Evolutionary conservation across 75 land plant genomes (phyloP), one percentile per base, ranked within the genome.

Genomic region (Picea glauca): DNA sequence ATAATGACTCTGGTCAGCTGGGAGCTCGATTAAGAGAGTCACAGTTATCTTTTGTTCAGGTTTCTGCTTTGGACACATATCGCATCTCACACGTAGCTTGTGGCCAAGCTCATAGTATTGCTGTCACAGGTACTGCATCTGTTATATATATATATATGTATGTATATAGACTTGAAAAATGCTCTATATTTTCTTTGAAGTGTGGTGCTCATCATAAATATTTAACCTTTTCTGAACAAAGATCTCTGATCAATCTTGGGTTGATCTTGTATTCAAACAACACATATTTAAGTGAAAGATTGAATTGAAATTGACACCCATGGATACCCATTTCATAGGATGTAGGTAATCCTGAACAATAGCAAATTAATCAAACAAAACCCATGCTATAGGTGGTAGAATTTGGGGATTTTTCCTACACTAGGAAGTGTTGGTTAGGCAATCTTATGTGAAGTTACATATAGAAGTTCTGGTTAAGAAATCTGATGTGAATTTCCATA

Each of bases 41-140:
- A 43, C 82, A 84, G 74, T 54, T 80, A 17, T 73, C 62, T 21
- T 82, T 84, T 32, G 79, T 80, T 15, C 81, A 63, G 50, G 81
- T 85, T 18, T 70, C 87, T 64, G 78, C 81, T 30, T 40, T 85
- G 38, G 85, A 83, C 58, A 86, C 83, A 43, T 72, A 83, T 46
- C 38, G 70, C 57, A 76, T 86, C 14, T 64, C 79, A 14, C 88
- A 86, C 13, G 76, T 86, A 59, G 85, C 86, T 57, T 83, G 85
- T 64, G 88, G 88, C 46, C 86, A 76, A 67, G 78, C 77, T 32
- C 85, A 86, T 66, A 83, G 86, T 23, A 86, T 86, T 56, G 86
- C 82, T 68, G 83, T 78, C 23, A 84, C 88, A 60, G 88, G 88
- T 87, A 40, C 23, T 20, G 63, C 63, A 61, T 61, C 63, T 61